These are phyloP conservation scores for Dendrobium huoshanense DNA, from an alignment of 106 monocot genomes.

Conservation along the genomic window DNA sequence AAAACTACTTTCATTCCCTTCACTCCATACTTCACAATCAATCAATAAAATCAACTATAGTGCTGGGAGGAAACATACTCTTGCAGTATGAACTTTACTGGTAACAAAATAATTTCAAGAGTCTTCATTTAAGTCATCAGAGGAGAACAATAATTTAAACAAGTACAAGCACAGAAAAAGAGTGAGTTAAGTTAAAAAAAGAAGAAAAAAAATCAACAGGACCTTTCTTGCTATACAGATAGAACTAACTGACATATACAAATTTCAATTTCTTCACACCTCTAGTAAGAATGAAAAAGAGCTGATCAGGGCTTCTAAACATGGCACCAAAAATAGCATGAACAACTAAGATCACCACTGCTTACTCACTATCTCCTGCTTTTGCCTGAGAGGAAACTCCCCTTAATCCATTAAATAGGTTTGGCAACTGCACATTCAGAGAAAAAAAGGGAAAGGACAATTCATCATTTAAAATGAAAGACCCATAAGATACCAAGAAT, in stretches of 20 bases:
- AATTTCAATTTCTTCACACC: background rate
- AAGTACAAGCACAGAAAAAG: background rate
- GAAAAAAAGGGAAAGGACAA: background rate
- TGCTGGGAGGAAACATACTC: too few relatives aligned
- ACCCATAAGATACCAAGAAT: background rate
- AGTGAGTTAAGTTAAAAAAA: background rate
- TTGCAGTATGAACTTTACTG: too few relatives aligned
- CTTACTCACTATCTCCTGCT: background rate
- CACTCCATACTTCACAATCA: background rate
- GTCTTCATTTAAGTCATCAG: background rate
- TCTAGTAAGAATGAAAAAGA: background rate
- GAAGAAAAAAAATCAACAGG: constrained; percentile 1
- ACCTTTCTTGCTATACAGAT: constrained; percentile 1
- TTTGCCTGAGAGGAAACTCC: constrained; percentile 6
- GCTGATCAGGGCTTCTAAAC: background rate
- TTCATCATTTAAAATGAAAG: background rate
- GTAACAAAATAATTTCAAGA: too few relatives aligned
- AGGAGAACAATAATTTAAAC: background rate
- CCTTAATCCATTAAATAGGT: constrained; percentile 7
- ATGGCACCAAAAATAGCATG: background rate
- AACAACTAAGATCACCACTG: background rate
- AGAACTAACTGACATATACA: background rate
- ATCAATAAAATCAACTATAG: background rate
- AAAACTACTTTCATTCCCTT: background rate
- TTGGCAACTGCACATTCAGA: constrained; percentile 8